Base-by-base conservation (phyloP, 768 basidiomycete species). In the Kwoniella sp. region DNA sequence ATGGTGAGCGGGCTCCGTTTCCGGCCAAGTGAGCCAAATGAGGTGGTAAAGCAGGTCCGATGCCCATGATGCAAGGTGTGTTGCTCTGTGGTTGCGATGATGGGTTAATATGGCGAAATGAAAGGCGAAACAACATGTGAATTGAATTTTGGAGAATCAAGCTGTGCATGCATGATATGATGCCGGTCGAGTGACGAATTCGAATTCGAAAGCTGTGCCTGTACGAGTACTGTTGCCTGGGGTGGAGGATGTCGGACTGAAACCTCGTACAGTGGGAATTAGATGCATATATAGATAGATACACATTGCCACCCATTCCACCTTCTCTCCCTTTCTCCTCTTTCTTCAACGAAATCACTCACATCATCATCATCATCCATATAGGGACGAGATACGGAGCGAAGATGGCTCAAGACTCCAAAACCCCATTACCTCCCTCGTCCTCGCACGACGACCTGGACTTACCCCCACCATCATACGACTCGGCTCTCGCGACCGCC, bases 1-100 rank as follows among this genome's bases (percentile, higher is more conserved):
- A 58, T 27, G 54, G 21, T 33, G 64, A 54, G 21, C 49, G 22
- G 9, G 9, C 22, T 13, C 58, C 54, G 26, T 47, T 22, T 63
- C 40, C 54, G 50, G 74, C 65, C 7, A 73, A 63, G 51, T 71
- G 71, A 9, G 79, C 76, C 3, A 81, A 67, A 61, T 79, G 77
- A 17, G 77, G 76, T 22, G 81, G 80, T 26, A 82, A 67, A 0
- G 80, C 36, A 24, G 81, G 80, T 33, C 81, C 80, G 27, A 81
- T 80, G 9, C 77, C 70, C 66, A 77, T 77, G 22, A 13, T 33
- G n/a, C n/a, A n/a, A n/a, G n/a, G n/a, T n/a, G n/a, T n/a, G n/a
- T n/a, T n/a, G n/a, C n/a, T n/a, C n/a, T n/a, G n/a, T n/a, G n/a
- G n/a, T n/a, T n/a, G 21, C 51, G 50, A 24, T 24, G 15, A 36